Evolutionary conservation across 2,329 filamentous ascomycete species (phyloP), one percentile per base, ranked within the genome.

Genomic region (Tolypocladium endophyticum): DNA sequence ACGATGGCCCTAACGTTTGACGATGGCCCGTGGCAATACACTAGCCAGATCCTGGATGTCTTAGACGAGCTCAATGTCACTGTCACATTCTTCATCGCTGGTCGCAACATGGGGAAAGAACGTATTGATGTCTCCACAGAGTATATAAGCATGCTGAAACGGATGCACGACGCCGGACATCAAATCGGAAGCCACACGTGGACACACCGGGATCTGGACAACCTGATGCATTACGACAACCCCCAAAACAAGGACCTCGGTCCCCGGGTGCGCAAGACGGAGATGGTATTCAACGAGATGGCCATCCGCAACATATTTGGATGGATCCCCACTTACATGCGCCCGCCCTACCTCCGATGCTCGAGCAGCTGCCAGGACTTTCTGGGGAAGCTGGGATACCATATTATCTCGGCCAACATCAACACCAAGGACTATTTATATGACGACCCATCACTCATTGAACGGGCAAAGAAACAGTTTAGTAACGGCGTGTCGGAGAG

Each of bases 391-490:
- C 67, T 84, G 35, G 80, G 79, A 47, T 86, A 85, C 69, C 81
- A 85, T 66, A 69, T 84, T 62, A 74, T 80, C 61, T 81, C 80
- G 65, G 81, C 80, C 64, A 79, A 84, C 65, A 70, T 86, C 16
- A 83, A 87, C 67, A 86, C 84, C 20, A 80, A 84, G 62, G 84
- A 86, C 70, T 86, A 82, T 66, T 73, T 81, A 65, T 78, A 83
- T 64, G 74, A 78, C 60, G 72, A 58, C 23, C 45, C 56, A 4
- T 14, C 23, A 1, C 56, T 58, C n/a, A 53, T 58, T 23, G 56
- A 25, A 4, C 35, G n/a, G 16, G 23, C 56, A 9, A 52, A 39
- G 56, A n/a, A 28, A 23, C 23, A 25, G 7, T 58, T 53, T 5
- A 36, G 52, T 38, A 38, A 55, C 8, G 30, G 8, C 4, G 28